Base-by-base conservation (phyloP, 768 basidiomycete genomes). In the Mycena leptocephala region DNA sequence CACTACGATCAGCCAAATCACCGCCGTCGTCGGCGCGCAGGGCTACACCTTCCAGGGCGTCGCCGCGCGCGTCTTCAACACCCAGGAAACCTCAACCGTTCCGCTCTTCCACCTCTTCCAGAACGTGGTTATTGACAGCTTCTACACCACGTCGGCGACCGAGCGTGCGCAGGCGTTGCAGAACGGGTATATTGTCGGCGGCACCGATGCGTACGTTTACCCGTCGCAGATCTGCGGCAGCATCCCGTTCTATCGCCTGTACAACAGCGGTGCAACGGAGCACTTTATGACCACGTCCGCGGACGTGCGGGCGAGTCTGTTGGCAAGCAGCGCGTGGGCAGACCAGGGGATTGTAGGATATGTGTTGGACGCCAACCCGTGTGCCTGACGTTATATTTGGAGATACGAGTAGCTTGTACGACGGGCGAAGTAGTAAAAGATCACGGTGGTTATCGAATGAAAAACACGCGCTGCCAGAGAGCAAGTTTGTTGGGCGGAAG, bases 201-300 rank as follows among this genome's bases (percentile, higher is more conserved):
- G 39, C 5, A 59, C 51, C n/a, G 48, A 70, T 14, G 41, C 41
- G 41, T 61, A 18, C 30, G 26, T 70, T 26, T 59, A 69, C 30
- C 55, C 55, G 37, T 33, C 69, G 30, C 41, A 70, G 58, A 61
- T 70, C 35, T 59, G 56, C 30, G 56, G 56, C 24, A 62, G 69
- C 41, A 37, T 70, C 56, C 68, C 68, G 28, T 59, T 51, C 39
- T 70, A 70, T 41, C 37, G 39, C 9, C 30, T 70, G 68, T 70
- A 70, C 39, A 59, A 70, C 39, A 58, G 39, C 37, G 68, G 39
- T 2, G 41, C 41, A 32, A 70, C 43, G 58, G 56, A 70, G 39
- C 56, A 70, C 55, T 70, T 70, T n/a, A 48, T 48, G 58, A 70
- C 69, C 4, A 35, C 41, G 39, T n/a, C 26, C 18, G 55, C 26